Evolutionary conservation across 306 rosid species (phyloP), one percentile per base, ranked within the genome.

Genomic region (Sechiopsis laciniata): DNA sequence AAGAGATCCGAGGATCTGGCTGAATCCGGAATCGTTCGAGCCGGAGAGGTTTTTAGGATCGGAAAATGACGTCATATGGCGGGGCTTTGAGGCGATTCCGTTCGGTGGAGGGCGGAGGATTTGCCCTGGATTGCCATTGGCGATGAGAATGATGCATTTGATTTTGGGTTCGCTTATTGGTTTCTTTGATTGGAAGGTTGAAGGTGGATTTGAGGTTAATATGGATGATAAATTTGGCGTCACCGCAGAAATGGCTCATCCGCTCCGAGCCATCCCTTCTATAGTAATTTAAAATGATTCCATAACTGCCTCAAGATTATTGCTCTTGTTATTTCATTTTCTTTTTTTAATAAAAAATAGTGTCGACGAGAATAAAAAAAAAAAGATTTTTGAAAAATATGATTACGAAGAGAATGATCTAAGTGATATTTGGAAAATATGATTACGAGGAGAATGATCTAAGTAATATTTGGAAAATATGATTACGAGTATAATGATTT

Each of bases 101-200:
- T 68, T 68, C 13, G 73, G 73, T 13, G 73, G 73, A 20, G 73
- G 73, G 57, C 22, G 73, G 40, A 68, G 73, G 40, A 68, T 68
- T 3, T 68, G 73, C 57, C 73, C 73, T 48, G 57, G 73, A 68
- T 6, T 68, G 20, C 73, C 73, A 22, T 68, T 68, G 42, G 73
- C 73, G 17, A 68, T 68, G 73, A 68, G 57, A 68, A 21, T 68
- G 73, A 11, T 68, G 20, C 57, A 48, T 48, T 21, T 68, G 57
- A 68, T 48, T 16, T 24, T 68, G 73, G 73, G 73, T 68, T 68
- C 73, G 5, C 7, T 68, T 2, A 20, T 68, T 14, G 7, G 9
- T 21, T 68, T 68, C 73, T 68, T 68, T 12, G 42, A 68, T 48
- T 68, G 73, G 73, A 68, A 68, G 40, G 55, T 68, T 68, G 73